phyloP scores from a whole-genome alignment of 495 filamentous ascomycete genomes.

The Zalerion maritima region DNA sequence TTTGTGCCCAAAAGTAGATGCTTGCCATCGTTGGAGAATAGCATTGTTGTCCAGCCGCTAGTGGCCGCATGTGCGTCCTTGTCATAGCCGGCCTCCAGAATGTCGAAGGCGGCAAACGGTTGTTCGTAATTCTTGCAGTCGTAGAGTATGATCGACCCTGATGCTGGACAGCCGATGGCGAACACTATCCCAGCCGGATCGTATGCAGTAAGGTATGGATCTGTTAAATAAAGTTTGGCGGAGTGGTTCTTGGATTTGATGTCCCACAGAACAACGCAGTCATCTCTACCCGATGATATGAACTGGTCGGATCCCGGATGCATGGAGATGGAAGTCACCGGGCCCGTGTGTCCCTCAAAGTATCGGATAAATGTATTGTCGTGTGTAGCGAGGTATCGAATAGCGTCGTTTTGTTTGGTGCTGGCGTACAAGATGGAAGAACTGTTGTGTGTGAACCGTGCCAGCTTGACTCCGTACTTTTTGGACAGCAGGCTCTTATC shows the following conservation, averaged over 20 bases:
- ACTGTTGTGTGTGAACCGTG: constrained; percentile 82
- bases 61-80: constrained; percentile 22
- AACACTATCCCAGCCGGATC: constrained; percentile 84
- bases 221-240: constrained; percentile 60
- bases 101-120: constrained; percentile 77
- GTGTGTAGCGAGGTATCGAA: constrained; percentile 84
- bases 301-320: constrained; percentile 71
- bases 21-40: constrained; percentile 93
- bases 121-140: constrained; percentile 89
- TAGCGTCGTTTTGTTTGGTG: constrained; percentile 84
- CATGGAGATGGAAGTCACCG: constrained; percentile 67
- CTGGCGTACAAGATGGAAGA: constrained; percentile 86
- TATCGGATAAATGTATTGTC: constrained; percentile 93
- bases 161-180: constrained; percentile 70
- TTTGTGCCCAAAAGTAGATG: constrained; percentile 68
- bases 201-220: constrained; percentile 70
- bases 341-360: constrained; percentile 71
- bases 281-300: constrained; percentile 77
- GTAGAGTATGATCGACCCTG: constrained; percentile 70
- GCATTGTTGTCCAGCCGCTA: constrained; percentile 67
- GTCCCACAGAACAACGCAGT: constrained; percentile 82
- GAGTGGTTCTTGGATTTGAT: constrained; percentile 54
- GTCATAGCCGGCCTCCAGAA: constrained; percentile 29
- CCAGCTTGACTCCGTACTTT: constrained; percentile 90
- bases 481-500: constrained; percentile 74